Conservation (phyloP, 371 early-diverging fungal species). For the Rhizopus arrhizus region DNA sequence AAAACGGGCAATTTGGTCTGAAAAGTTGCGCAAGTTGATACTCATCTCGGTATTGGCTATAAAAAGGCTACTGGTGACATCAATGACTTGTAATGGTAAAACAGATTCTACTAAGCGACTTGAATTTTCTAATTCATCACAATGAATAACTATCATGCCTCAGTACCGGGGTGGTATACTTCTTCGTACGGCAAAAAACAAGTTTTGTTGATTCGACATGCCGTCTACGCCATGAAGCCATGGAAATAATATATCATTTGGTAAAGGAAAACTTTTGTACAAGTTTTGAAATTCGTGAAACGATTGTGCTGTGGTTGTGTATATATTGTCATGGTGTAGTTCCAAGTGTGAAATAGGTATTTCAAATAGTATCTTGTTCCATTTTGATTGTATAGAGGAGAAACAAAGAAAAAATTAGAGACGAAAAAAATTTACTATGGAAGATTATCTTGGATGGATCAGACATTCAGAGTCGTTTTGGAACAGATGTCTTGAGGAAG, state of each 20-base stretch:
- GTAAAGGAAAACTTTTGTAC: constrained; percentile 51
- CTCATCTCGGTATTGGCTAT: constrained; percentile 18
- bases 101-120: constrained; percentile 28
- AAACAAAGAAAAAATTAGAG: constrained; percentile 4
- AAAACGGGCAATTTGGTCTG: constrained; percentile 17
- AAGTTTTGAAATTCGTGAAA: constrained; percentile 11
- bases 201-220: constrained; percentile 49
- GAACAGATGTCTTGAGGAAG: constrained; percentile 2
- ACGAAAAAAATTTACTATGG: background rate
- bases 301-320: constrained; percentile 13
- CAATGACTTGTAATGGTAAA: constrained; percentile 15
- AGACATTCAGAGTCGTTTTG: constrained; percentile 3
- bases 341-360: constrained; percentile 1
- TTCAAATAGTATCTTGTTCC: constrained; percentile 21
- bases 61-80: constrained; percentile 14
- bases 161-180: constrained; percentile 46
- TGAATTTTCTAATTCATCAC: constrained; percentile 23
- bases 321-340: constrained; percentile 9
- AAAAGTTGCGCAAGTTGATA: constrained; percentile 14
- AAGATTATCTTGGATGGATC: constrained; percentile 6
- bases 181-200: constrained; percentile 58
- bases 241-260: constrained; percentile 62
- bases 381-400: background rate
- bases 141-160: constrained; percentile 47
- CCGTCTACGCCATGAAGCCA: constrained; percentile 73